A percentile compares a stretch with the other conserved stretches of the same genome.
These are phyloP conservation scores for Aspergillus tamarii DNA, from an alignment of 2,329 filamentous ascomycete species.

Conservation along the genomic window DNA sequence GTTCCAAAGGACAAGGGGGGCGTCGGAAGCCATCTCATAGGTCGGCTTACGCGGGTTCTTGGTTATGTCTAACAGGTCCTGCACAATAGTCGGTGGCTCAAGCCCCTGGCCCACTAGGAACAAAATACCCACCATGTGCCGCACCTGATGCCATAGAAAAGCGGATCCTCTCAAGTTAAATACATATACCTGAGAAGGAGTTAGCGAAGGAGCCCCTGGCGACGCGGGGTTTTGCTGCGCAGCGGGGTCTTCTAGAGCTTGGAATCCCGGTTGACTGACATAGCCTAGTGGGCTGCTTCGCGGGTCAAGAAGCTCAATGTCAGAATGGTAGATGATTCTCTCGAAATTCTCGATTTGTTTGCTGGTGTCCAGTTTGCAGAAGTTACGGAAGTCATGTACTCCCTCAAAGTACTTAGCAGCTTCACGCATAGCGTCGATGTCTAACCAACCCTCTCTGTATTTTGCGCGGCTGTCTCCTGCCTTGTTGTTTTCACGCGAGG, in stretches of 20 bases:
- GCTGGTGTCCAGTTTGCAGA: slow-evolving; percentile 88
- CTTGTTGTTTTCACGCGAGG: slow-evolving; percentile 31
- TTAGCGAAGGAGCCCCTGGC: slow-evolving; percentile 34
- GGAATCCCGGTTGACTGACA: slow-evolving; percentile 53
- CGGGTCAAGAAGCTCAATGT: slow-evolving; percentile 70
- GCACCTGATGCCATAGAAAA: slow-evolving; percentile 97
- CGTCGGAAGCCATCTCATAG: slow-evolving; percentile 89
- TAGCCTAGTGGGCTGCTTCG: slow-evolving; percentile 60
- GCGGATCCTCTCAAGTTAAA: slow-evolving; percentile 88
- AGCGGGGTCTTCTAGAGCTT: slow-evolving; percentile 32
- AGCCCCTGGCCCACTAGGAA: slow-evolving; percentile 90
- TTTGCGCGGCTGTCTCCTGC: slow-evolving; percentile 27
- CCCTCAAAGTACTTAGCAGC: slow-evolving; percentile 82
- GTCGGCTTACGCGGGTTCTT: slow-evolving; percentile 75
- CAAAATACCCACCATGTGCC: slow-evolving; percentile 89
- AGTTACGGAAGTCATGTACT: slow-evolving; percentile 91
- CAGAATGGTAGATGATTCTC: slow-evolving; percentile 76
- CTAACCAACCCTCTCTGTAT: slow-evolving; percentile 73
- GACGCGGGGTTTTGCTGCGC: slow-evolving; percentile 20
- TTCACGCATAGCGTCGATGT: slow-evolving; percentile 82
- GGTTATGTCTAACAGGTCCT: slow-evolving; percentile 72
- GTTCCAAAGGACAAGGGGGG: slow-evolving; percentile 92
- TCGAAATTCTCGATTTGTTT: slow-evolving; percentile 88
- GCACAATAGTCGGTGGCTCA: slow-evolving; percentile 73
- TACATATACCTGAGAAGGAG: slow-evolving; percentile 71